Evolutionary conservation across 345 rosid species (phyloP), one percentile per base, ranked within the genome.

Genomic region (Lepidium didymum): DNA sequence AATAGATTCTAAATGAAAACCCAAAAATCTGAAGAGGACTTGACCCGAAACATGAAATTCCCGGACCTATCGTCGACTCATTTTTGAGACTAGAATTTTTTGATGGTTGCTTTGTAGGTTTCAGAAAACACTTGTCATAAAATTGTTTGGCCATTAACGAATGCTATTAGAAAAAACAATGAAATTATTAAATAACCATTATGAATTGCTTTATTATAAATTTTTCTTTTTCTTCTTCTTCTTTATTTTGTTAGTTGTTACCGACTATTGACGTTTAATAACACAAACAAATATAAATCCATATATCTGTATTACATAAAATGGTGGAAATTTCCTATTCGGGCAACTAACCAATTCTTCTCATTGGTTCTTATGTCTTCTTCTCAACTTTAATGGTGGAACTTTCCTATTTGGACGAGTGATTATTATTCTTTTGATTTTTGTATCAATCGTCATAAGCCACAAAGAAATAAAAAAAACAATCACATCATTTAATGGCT

Each of bases 261-360:
- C 71, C 58, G 27, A 56, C 64, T 19, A 36, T 41, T 46, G 25
- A 47, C 35, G 29, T 49, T 56, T 66, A 21, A 18, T 31, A 31
- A 72, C 71, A 56, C 53, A 64, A 19, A 10, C 27, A 57, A 43
- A 43, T 11, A 42, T 14, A 38, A 52, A 29, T 8, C 11, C 36
- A 38, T 11, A 21, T 21, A 21, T 21, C 1, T 21, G 23, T 12
- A 18, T 53, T 9, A 41, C 16, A 35, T n/a, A 21, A 49, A 36
- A 42, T 67, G 73, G 68, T 74, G 77, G 77, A 44, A 74, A 2
- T 60, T 67, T 67, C 77, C 77, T 74, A 74, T 74, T 74, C 34
- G 51, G 73, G 77, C 68, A 67, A 67, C 68, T 74, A 73, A 67
- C 60, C 35, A 18, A 56, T 42, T 66, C 40, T 58, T 42, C 55